These are phyloP conservation scores for Aspergillus funiculosus DNA, from an alignment of 495 filamentous ascomycete species.

Conservation along the genomic window DNA sequence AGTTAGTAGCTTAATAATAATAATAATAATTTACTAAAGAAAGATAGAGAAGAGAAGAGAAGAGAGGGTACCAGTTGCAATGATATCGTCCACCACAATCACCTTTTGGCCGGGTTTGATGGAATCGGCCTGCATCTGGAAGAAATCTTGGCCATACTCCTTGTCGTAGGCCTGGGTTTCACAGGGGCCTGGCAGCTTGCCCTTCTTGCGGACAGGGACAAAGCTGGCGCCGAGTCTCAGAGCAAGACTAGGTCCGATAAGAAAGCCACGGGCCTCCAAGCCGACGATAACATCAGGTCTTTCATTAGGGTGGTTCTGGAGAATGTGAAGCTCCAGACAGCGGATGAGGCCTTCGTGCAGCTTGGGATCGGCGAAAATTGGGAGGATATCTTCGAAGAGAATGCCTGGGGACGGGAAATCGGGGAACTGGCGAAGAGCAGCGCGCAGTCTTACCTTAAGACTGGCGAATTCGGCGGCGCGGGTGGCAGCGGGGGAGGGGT, in stretches of 20 bases:
- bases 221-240: constrained; percentile 81
- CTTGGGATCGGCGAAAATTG: constrained; percentile 77
- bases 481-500: constrained; percentile 54
- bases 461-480: constrained; percentile 81
- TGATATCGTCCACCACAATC: constrained; percentile 93
- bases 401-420: constrained; percentile 95
- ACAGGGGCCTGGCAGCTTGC: constrained; percentile 89
- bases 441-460: constrained; percentile 75
- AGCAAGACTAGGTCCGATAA: constrained; percentile 89
- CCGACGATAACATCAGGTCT: constrained; percentile 89
- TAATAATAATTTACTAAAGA: not conserved
- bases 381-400: constrained; percentile 97
- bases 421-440: constrained; percentile 66
- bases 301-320: constrained; percentile 42
- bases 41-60: no score
- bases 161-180: constrained; percentile 81
- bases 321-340: constrained; percentile 80
- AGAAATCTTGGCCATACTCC: constrained; percentile 94
- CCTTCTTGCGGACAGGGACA: constrained; percentile 90
- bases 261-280: constrained; percentile 89
- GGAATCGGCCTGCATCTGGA: constrained; percentile 86
- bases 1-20: constrained; percentile 1
- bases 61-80: constrained; percentile 77
- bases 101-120: constrained; percentile 86
- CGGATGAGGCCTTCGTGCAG: constrained; percentile 73